Evolutionary conservation across 805 yeast genomes (phyloP).

Genomic region (Vanderwaltozyma yarrowii): DNA sequence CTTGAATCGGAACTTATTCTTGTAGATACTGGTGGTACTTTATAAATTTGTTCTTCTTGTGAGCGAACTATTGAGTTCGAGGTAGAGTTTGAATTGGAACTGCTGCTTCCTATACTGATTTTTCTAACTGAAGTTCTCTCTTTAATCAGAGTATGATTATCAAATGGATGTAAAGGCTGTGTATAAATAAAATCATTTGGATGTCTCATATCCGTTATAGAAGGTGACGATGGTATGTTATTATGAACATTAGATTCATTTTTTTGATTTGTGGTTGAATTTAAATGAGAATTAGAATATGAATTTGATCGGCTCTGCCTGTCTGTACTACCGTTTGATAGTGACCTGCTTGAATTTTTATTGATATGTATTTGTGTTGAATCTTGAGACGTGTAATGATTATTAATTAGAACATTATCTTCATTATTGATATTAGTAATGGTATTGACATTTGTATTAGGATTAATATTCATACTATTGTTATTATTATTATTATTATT

Average conservation of each 20-base stretch:
- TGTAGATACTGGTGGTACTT: constrained; percentile 5
- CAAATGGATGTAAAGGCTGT: background rate
- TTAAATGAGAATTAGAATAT: background rate
- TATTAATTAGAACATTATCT: background rate
- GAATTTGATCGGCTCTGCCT: background rate
- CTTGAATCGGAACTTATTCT: constrained; percentile 5
- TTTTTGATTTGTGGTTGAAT: background rate
- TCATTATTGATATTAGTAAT: too few relatives aligned
- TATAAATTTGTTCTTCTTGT: background rate
- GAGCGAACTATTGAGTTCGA: background rate
- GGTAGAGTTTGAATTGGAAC: background rate
- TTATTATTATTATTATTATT: background rate
- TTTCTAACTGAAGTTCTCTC: background rate
- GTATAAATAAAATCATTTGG: background rate
- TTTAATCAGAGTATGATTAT: background rate
- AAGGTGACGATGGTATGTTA: too few relatives aligned
- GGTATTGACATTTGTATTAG: background rate
- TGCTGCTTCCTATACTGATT: constrained; percentile 1
- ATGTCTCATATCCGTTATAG: too few relatives aligned
- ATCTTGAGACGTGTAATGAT: background rate
- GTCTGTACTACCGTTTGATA: background rate
- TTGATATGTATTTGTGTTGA: background rate
- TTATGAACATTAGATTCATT: too few relatives aligned
- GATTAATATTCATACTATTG: background rate
- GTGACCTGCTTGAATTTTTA: background rate